Conservation (phyloP, 192 early-diverging fungal species). For the Mortierella alpina region DNA sequence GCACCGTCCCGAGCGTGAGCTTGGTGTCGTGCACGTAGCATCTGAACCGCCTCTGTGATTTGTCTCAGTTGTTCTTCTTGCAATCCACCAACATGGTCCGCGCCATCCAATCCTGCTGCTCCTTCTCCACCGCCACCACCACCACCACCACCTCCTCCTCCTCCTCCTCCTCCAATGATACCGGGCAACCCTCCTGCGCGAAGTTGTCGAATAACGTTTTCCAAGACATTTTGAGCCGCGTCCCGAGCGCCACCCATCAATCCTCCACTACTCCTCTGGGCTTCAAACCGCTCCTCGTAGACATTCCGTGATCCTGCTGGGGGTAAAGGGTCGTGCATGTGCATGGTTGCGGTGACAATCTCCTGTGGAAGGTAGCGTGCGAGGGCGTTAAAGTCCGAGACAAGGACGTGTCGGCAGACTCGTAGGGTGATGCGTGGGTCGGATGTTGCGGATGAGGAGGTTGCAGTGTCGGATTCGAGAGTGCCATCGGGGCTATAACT, state of each 20-base stretch:
- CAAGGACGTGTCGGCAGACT: constrained; percentile 50
- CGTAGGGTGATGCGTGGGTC: constrained; percentile 10
- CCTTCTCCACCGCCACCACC: constrained; percentile 5
- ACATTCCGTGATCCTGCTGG: constrained; percentile 59
- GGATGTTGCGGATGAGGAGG: constrained; percentile 3
- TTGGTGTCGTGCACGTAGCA: constrained; percentile 9
- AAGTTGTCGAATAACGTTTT: constrained; percentile 34
- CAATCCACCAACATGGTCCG: constrained; percentile 3
- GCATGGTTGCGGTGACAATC: constrained; percentile 56
- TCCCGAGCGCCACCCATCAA: constrained; percentile 32
- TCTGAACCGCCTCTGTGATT: constrained; percentile 39
- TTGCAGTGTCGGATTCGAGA: constrained; percentile 8
- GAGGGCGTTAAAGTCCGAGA: constrained; percentile 62
- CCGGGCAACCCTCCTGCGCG: constrained; percentile 32
- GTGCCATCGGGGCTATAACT: constrained; percentile 52
- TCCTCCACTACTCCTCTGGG: constrained; percentile 20
- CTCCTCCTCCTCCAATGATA: constrained; percentile 6
- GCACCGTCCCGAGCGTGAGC: not conserved
- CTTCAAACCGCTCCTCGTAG: constrained; percentile 48
- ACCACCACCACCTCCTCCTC: constrained; percentile 19
- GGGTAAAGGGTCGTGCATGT: constrained; percentile 77
- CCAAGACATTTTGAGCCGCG: constrained; percentile 37
- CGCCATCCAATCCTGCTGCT: not conserved
- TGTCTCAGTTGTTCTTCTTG: constrained; percentile 34
- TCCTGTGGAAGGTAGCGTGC: constrained; percentile 63